Base-by-base conservation (phyloP, 2,329 filamentous ascomycete species). In the Sporothrix sp. region DNA sequence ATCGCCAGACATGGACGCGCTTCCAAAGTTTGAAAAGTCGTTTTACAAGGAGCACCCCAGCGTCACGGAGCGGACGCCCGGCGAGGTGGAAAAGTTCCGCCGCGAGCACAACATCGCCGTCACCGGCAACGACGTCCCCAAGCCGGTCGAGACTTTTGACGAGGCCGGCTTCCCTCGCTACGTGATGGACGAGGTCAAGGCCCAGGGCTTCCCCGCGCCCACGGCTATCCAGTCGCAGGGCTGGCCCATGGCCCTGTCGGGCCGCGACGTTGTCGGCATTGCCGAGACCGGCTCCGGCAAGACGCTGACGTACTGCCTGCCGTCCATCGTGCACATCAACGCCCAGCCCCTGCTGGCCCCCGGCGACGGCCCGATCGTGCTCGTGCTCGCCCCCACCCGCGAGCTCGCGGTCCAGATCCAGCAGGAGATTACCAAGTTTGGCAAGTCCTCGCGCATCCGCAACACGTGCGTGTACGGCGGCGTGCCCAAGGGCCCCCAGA, bases 381-480 rank as follows among this genome's bases (percentile, higher is more conserved):
- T 98, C 52, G 88, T 98, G 56, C 82, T 98, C 43, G 93, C 93
- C 36, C 93, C 93, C 23, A 98, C 93, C 44, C 89, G 93, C 80
- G 93, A 98, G 74, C 77, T 98, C 66, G 93, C 93, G 56, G 93
- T 97, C 52, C 93, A 98, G 73, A 98, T 98, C 67, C 91, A 98
- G 71, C 82, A 95, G 63, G 93, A 98, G 72, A 95, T 97, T 66
- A 94, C 86, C 72, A 98, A 97, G 69, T 98, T 97, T 62, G 93
- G 93, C 64, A 93, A 93, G 70, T 97, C 93, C 7, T 97, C 93
- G 38, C 87, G 91, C 63, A 97, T 98, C 63, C 85, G 93, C 68
- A 97, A 97, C 74, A 97, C 93, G 35, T 98, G 93, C 68, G 91
- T 98, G 54, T 98, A 98, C 70, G 93, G 93, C 69, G 93, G 93